Conservation (phyloP, 2,329 filamentous ascomycete species). For the Nothophaeocryptopus gaeumannii region DNA sequence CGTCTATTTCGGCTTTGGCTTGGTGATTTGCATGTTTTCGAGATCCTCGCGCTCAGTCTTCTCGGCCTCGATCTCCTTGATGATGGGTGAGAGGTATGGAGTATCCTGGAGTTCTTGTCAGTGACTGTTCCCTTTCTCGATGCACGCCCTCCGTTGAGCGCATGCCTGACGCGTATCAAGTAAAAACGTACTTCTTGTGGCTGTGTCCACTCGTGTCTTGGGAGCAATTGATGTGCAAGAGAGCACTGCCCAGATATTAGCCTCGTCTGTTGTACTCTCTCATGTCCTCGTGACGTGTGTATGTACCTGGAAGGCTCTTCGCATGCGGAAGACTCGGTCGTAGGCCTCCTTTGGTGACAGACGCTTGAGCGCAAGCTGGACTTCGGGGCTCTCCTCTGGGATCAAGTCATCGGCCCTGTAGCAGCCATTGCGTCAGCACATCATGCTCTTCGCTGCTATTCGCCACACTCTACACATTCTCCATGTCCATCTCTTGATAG, state of each 20-base stretch:
- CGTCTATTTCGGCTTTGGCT: slow-evolving; percentile 32
- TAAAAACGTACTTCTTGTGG: slow-evolving; percentile 57
- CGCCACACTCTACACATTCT: background rate
- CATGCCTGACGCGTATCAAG: background rate
- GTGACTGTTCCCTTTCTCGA: background rate
- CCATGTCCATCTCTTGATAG: background rate
- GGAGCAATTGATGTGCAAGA: slow-evolving; percentile 63
- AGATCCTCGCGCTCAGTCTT: slow-evolving; percentile 65
- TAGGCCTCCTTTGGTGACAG: slow-evolving; percentile 87
- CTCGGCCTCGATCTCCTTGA: slow-evolving; percentile 67
- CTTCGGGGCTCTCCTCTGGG: slow-evolving; percentile 83
- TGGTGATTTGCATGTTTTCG: slow-evolving; percentile 62
- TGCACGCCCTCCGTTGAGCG: slow-evolving; percentile 2
- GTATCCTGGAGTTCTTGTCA: slow-evolving; percentile 52
- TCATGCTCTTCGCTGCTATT: background rate
- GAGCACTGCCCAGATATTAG: slow-evolving; percentile 54
- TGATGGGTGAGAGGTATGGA: slow-evolving; percentile 65
- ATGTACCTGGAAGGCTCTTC: slow-evolving; percentile 83
- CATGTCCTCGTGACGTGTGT: slow-evolving; percentile 18
- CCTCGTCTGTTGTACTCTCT: background rate
- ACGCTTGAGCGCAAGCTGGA: slow-evolving; percentile 85
- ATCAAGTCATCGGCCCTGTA: slow-evolving; percentile 89
- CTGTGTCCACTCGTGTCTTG: slow-evolving; percentile 65
- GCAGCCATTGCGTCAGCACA: slow-evolving; percentile 15
- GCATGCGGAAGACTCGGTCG: slow-evolving; percentile 95